A percentile compares a stretch with the other conserved stretches of the same genome.
phyloP scores from a whole-genome alignment of 164 flowering plant genomes.

The Vitis cinerea region DNA sequence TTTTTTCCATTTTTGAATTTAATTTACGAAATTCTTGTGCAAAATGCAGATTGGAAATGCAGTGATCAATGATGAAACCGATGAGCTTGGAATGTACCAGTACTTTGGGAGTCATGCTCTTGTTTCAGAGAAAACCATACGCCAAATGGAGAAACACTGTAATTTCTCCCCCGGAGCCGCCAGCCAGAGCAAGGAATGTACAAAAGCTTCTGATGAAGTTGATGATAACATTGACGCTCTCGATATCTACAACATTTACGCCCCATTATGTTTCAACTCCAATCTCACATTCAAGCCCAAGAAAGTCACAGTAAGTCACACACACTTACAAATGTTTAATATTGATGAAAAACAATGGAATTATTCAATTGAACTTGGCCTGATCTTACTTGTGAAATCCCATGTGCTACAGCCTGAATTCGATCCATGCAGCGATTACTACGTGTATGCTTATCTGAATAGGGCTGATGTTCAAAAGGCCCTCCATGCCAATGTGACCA shows the following conservation, averaged over 20 bases:
- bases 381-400: not conserved
- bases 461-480: slow-evolving; percentile 61
- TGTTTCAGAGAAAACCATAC: slow-evolving; percentile 31
- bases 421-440: slow-evolving; percentile 68
- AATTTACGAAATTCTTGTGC: not conserved
- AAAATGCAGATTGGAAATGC: slow-evolving; percentile 10
- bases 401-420: slow-evolving; percentile 24
- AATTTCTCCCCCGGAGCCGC: slow-evolving; percentile 36
- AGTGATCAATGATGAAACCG: not conserved
- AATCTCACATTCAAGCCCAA: slow-evolving; percentile 42
- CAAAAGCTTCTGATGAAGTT: slow-evolving; percentile 9
- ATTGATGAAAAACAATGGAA: too few relatives aligned
- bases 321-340: too few relatives aligned
- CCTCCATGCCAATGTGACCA: slow-evolving; percentile 53
- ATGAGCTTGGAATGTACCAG: slow-evolving; percentile 49
- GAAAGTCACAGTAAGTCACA: slow-evolving; percentile 26
- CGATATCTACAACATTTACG: slow-evolving; percentile 68
- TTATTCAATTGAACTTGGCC: not conserved
- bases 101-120: slow-evolving; percentile 62
- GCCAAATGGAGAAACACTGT: slow-evolving; percentile 35
- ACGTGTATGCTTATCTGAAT: slow-evolving; percentile 53
- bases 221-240: slow-evolving; percentile 1
- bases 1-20: too few relatives aligned
- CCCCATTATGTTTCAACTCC: slow-evolving; percentile 41
- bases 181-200: slow-evolving; percentile 11